Evolutionary conservation across 2,329 filamentous ascomycete species (phyloP).

Genomic region (Alternaria novae-zelandiae): DNA sequence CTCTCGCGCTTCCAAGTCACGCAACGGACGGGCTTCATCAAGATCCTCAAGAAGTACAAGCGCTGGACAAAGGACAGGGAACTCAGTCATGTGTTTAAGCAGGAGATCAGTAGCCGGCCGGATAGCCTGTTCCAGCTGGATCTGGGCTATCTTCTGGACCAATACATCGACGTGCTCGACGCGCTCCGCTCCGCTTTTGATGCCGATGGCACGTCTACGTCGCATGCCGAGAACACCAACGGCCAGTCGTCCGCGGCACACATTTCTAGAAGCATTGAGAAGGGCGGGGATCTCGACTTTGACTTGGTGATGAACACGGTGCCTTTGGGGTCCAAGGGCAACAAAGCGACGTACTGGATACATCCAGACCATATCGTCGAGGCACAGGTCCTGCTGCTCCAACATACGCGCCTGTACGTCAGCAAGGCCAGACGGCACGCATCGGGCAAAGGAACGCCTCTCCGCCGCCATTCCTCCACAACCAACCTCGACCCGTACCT

Average conservation of each 20-base stretch:
- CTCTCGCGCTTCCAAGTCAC: slow-evolving; percentile 75
- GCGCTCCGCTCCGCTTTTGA: slow-evolving; percentile 55
- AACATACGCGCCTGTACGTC: slow-evolving; percentile 54
- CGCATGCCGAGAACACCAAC: slow-evolving; percentile 19
- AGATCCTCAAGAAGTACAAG: slow-evolving; percentile 86
- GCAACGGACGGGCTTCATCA: slow-evolving; percentile 78
- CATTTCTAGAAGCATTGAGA: slow-evolving; percentile 49
- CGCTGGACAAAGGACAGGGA: slow-evolving; percentile 81
- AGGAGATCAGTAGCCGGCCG: slow-evolving; percentile 68
- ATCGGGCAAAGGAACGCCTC: slow-evolving; percentile 30
- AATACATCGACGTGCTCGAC: slow-evolving; percentile 56
- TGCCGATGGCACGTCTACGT: slow-evolving; percentile 24
- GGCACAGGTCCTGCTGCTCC: slow-evolving; percentile 59
- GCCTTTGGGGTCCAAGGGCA: slow-evolving; percentile 54
- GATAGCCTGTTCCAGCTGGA: slow-evolving; percentile 76
- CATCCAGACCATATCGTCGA: slow-evolving; percentile 62
- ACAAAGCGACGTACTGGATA: slow-evolving; percentile 60
- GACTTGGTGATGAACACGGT: slow-evolving; percentile 57
- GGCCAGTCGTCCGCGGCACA: slow-evolving; percentile 37
- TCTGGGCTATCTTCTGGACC: slow-evolving; percentile 59
- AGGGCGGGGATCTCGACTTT: slow-evolving; percentile 54
- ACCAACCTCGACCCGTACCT: slow-evolving; percentile 31
- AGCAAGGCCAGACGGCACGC: slow-evolving; percentile 24
- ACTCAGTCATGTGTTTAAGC: slow-evolving; percentile 69
- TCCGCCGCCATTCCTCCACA: slow-evolving; percentile 34